A percentile compares a stretch with the other conserved stretches of the same genome.
phyloP scores from a whole-genome alignment of 2,329 filamentous ascomycete genomes.

The Drechslerella stenobrocha region DNA sequence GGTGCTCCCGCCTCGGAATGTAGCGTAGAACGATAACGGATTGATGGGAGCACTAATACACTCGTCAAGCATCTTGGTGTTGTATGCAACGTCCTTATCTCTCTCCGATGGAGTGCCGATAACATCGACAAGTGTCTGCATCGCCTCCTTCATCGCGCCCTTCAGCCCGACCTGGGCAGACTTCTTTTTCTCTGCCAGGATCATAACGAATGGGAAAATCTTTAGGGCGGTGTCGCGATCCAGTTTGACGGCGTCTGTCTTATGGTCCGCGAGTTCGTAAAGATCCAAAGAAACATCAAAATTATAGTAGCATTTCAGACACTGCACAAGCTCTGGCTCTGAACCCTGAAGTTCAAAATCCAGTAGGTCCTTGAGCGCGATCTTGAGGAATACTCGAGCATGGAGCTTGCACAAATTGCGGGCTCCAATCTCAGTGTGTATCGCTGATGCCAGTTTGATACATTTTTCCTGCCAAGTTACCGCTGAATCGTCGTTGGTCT shows the following conservation, averaged over 20 bases:
- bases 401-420: constrained; percentile 82
- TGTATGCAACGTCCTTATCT: constrained; percentile 70
- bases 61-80: constrained; percentile 77
- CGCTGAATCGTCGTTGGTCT: constrained; percentile 31
- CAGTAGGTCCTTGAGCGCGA: constrained; percentile 83
- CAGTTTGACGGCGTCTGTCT: constrained; percentile 73
- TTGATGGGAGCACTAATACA: constrained; percentile 84
- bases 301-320: constrained; percentile 52
- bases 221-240: constrained; percentile 79
- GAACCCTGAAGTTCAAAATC: constrained; percentile 71
- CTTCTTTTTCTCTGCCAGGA: constrained; percentile 77
- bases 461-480: constrained; percentile 44
- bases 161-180: constrained; percentile 84
- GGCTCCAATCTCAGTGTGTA: constrained; percentile 81
- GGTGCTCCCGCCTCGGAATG: constrained; percentile 76
- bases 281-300: constrained; percentile 51
- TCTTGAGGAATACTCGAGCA: constrained; percentile 76
- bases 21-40: constrained; percentile 75
- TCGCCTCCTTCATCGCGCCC: constrained; percentile 83
- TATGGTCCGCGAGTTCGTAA: constrained; percentile 74
- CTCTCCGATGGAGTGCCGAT: constrained; percentile 67
- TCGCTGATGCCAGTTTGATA: constrained; percentile 77
- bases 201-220: constrained; percentile 80
- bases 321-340: constrained; percentile 77
- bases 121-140: constrained; percentile 89